These are phyloP conservation scores for Eucalyptus microcorys DNA, from an alignment of 345 rosid species.

Conservation along the genomic window DNA sequence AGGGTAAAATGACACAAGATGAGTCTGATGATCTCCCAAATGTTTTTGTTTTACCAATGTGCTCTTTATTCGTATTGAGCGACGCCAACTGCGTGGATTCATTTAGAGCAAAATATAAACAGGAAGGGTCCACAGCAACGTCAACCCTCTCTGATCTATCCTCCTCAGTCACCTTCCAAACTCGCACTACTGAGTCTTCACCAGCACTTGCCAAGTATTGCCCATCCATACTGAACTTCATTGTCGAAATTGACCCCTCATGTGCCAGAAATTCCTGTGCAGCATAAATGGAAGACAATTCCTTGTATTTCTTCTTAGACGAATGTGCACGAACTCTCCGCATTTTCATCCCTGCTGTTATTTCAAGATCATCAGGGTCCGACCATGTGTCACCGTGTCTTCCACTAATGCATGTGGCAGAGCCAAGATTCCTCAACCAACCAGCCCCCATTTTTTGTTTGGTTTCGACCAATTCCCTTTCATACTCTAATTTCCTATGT, in stretches of 20 bases:
- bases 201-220: slow-evolving; percentile 66
- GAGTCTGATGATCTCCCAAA: slow-evolving; percentile 34
- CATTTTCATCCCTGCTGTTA: slow-evolving; percentile 9
- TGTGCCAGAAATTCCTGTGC: slow-evolving; percentile 75
- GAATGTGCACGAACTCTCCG: slow-evolving; percentile 32
- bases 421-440: slow-evolving; percentile 47
- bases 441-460: slow-evolving; percentile 18
- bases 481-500: background rate
- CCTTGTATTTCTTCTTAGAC: slow-evolving; percentile 39
- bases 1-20: slow-evolving; percentile 53
- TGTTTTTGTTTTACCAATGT: slow-evolving; percentile 22
- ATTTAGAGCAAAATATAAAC: slow-evolving; percentile 40
- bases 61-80: slow-evolving; percentile 21
- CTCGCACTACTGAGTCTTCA: slow-evolving; percentile 57
- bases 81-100: slow-evolving; percentile 34
- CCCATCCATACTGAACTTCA: slow-evolving; percentile 76
- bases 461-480: background rate
- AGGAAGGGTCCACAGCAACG: slow-evolving; percentile 30
- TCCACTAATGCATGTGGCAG: slow-evolving; percentile 13
- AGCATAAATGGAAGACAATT: slow-evolving; percentile 49
- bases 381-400: slow-evolving; percentile 1
- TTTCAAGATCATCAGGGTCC: slow-evolving; percentile 13
- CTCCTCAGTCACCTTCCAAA: slow-evolving; percentile 61
- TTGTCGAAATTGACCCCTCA: slow-evolving; percentile 51
- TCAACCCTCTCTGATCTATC: slow-evolving; percentile 30